Evolutionary conservation across 192 early-diverging fungal genomes (phyloP).

Genomic region (Coemansia sp.): DNA sequence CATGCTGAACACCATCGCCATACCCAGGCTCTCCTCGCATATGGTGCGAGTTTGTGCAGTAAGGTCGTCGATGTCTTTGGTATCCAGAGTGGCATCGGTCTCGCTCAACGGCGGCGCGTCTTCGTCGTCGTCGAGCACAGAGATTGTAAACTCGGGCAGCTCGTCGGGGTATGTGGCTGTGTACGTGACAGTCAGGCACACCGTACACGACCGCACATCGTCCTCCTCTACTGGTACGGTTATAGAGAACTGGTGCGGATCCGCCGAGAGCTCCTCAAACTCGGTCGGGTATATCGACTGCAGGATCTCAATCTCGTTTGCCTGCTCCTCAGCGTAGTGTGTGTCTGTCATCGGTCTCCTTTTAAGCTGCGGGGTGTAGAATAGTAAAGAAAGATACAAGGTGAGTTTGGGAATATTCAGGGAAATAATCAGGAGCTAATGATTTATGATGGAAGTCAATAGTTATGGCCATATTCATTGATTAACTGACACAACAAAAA

Average conservation of each 20-base stretch:
- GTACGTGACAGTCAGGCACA: constrained; percentile 63
- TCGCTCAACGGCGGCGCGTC: constrained; percentile 28
- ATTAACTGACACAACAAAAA: neutral
- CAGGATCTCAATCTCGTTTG: constrained; percentile 76
- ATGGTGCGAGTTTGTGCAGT: constrained; percentile 29
- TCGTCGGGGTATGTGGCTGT: constrained; percentile 74
- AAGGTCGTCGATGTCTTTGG: constrained; percentile 34
- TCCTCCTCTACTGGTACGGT: constrained; percentile 65
- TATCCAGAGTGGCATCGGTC: constrained; percentile 52
- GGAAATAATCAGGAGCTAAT: neutral
- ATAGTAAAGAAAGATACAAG: neutral
- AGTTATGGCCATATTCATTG: neutral
- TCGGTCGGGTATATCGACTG: constrained; percentile 82
- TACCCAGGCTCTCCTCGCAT: constrained; percentile 75
- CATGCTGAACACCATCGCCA: constrained; percentile 92
- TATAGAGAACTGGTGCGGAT: constrained; percentile 60
- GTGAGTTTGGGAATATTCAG: neutral
- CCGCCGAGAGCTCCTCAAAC: constrained; percentile 59
- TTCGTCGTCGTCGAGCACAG: constrained; percentile 31
- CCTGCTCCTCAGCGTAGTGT: constrained; percentile 78
- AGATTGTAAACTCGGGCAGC: constrained; percentile 64
- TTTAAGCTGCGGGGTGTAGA: neutral
- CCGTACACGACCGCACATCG: constrained; percentile 55
- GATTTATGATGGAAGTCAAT: neutral
- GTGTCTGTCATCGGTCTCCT: constrained; percentile 27